Percentiles rank a stretch among this genome's conserved stretches.
Conservation (phyloP, 2,329 filamentous ascomycete species). For the Atkinsonella hypoxylon region DNA sequence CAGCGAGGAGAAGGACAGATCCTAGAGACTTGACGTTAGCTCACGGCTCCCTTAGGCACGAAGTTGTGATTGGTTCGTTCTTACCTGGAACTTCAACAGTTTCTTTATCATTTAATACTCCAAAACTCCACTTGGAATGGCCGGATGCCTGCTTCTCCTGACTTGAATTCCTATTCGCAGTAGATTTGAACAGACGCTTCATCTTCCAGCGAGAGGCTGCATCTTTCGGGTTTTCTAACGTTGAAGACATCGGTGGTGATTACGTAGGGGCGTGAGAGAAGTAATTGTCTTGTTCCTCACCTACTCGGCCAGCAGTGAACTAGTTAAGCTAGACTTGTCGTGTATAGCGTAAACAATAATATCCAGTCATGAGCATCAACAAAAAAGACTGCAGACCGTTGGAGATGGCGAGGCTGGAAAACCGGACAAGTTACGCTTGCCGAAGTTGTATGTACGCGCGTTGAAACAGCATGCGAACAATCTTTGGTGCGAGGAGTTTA, state of each 20-base stretch:
- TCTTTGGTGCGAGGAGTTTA: too few relatives aligned
- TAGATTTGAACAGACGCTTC: not conserved
- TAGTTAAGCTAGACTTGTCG: not conserved
- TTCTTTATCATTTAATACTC: slow-evolving; percentile 7
- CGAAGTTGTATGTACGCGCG: not conserved
- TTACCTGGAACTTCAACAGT: slow-evolving; percentile 8
- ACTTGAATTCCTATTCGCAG: not conserved
- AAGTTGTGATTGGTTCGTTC: not conserved
- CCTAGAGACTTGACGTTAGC: slow-evolving; percentile 2
- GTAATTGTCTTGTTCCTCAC: not conserved
- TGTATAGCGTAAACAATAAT: not conserved
- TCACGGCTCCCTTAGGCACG: not conserved
- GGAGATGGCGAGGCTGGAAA: not conserved
- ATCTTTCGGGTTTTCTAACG: slow-evolving; percentile 1
- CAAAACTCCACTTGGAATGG: slow-evolving; percentile 8
- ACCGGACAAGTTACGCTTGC: not conserved
- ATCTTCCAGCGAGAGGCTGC: not conserved
- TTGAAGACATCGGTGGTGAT: slow-evolving; percentile 3
- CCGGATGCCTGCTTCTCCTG: not conserved
- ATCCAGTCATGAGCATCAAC: not conserved
- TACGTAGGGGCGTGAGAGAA: not conserved
- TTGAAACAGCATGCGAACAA: too few relatives aligned
- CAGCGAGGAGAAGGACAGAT: slow-evolving; percentile 10
- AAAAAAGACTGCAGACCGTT: not conserved
- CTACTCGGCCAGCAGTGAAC: not conserved